Percentiles rank a stretch among this genome's conserved stretches.
These are phyloP conservation scores for Phytopythium sindhum DNA, from an alignment of 352 stramenopile genomes.

Conservation along the genomic window DNA sequence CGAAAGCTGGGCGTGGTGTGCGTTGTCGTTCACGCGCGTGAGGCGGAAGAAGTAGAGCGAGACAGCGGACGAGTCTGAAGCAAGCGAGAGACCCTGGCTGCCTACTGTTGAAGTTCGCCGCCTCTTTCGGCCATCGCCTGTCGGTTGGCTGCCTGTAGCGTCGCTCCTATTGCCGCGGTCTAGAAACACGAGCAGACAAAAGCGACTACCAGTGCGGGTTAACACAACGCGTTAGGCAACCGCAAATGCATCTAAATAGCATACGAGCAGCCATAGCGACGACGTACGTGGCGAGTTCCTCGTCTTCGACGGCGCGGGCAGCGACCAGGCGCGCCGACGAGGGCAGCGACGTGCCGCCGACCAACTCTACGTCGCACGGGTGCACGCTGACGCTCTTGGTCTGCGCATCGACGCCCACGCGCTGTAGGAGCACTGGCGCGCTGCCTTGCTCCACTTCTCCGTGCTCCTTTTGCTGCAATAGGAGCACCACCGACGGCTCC, in stretches of 20 bases:
- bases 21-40: not conserved
- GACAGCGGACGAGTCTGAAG: not conserved
- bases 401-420: slow-evolving; percentile 14
- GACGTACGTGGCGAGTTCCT: slow-evolving; percentile 34
- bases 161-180: not conserved
- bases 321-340: slow-evolving; percentile 29
- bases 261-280: not conserved
- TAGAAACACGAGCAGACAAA: slow-evolving; percentile 1
- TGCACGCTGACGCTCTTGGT: slow-evolving; percentile 15
- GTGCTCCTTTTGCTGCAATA: slow-evolving; percentile 17
- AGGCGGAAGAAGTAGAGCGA: slow-evolving; percentile 24
- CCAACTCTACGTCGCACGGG: slow-evolving; percentile 1
- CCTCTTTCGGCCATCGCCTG: not conserved
- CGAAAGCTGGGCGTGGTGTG: slow-evolving; percentile 1
- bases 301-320: slow-evolving; percentile 35
- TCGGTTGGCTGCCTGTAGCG: not conserved
- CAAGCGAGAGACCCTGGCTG: not conserved
- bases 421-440: slow-evolving; percentile 11
- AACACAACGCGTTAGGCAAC: not conserved
- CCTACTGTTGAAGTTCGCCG: not conserved
- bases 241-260: not conserved
- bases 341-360: slow-evolving; percentile 14
- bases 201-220: not conserved
- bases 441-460: slow-evolving; percentile 8
- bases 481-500: slow-evolving; percentile 14